Evolutionary conservation across 805 yeast genomes (phyloP), one percentile per base, ranked within the genome.

Genomic region (Kurtzmaniella cleridarum): DNA sequence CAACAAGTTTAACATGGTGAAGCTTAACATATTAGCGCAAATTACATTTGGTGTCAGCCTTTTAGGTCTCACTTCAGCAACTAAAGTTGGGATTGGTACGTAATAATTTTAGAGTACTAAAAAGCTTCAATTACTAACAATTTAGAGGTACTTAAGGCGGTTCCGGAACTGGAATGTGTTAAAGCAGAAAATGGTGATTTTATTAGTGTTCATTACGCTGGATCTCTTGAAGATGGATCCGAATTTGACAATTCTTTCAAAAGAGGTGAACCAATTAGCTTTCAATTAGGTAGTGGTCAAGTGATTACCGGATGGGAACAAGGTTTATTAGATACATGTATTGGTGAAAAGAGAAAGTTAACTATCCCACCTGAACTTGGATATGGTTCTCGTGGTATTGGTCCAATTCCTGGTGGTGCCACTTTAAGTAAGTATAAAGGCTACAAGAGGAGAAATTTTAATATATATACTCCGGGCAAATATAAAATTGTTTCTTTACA

Each of bases 261-360:
- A 16, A 75, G 95, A 53, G 79, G 77, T 11, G 50, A 59, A 33
- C 96, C 97, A 34, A 68, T 89, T 43, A 57, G 71, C 31, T 89
- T 89, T 61, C 62, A 62, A n/a, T 64, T 90, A 39, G 97, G 96
- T 31, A 59, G 62, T 18, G 90, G 95, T 4, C 81, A 76, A 51
- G 96, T 89, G 26, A 89, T 89, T 54, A 55, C 71, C 43, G 96
- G 97, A 42, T 89, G 96, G 96, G 97, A 89, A 46, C 78, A 81
- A 61, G 96, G 96, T 31, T 64, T 88, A 36, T 50, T 53, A 27
- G 59, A 55, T 30, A 85, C 85, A 95, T 89, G 97, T 62, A 68
- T 86, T 58, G 96, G 96, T 34, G 96, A 89, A 60, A 71, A 81
- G 65, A 76, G 96, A 56, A 81, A 75, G 49, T 69, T 89, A 50